A percentile compares a stretch with the other conserved stretches of the same genome.
phyloP scores from a whole-genome alignment of 805 yeast species.

The Diddensiella santjacobensis region DNA sequence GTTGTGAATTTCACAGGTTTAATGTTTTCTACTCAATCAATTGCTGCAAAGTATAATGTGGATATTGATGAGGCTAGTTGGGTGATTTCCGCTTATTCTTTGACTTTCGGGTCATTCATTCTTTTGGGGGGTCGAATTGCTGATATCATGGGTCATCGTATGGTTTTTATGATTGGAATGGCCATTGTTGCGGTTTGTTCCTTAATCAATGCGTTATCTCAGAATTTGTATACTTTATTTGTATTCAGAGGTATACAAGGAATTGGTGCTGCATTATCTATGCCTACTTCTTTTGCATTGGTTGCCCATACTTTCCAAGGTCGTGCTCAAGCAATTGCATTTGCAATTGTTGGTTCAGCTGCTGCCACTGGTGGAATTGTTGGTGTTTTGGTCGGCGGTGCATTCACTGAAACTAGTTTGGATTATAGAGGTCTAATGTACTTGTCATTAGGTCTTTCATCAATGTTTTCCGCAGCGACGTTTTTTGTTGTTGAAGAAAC shows the following conservation, averaged over 20 bases:
- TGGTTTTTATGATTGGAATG: conserved; percentile 30
- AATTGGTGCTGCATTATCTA: conserved; percentile 39
- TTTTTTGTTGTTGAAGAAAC: conserved; percentile 33
- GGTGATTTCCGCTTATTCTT: conserved; percentile 43
- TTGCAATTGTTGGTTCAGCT: conserved; percentile 29
- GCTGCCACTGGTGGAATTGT: conserved; percentile 36
- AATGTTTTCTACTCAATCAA: conserved; percentile 21
- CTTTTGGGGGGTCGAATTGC: conserved; percentile 41
- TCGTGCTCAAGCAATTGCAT: conserved; percentile 28
- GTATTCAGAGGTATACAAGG: conserved; percentile 47
- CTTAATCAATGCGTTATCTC: conserved; percentile 38
- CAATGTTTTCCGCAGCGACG: conserved; percentile 23
- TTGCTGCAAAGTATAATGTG: conserved; percentile 22
- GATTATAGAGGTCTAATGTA: conserved; percentile 42
- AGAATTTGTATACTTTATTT: conserved; percentile 37
- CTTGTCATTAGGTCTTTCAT: conserved; percentile 36
- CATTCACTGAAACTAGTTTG: conserved; percentile 35
- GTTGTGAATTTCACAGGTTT: conserved; percentile 27
- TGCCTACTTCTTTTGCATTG: conserved; percentile 39
- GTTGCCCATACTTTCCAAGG: conserved; percentile 34
- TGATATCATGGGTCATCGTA: conserved; percentile 41
- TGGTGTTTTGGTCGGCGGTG: conserved; percentile 45
- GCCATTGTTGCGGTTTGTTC: conserved; percentile 28
- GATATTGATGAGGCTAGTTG: conserved; percentile 29
- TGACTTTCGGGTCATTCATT: conserved; percentile 45